Percentiles rank a stretch among this genome's conserved stretches.
Evolutionary conservation across 2,329 filamentous ascomycete genomes (phyloP).

Genomic region (Beauveria pseudobassiana): DNA sequence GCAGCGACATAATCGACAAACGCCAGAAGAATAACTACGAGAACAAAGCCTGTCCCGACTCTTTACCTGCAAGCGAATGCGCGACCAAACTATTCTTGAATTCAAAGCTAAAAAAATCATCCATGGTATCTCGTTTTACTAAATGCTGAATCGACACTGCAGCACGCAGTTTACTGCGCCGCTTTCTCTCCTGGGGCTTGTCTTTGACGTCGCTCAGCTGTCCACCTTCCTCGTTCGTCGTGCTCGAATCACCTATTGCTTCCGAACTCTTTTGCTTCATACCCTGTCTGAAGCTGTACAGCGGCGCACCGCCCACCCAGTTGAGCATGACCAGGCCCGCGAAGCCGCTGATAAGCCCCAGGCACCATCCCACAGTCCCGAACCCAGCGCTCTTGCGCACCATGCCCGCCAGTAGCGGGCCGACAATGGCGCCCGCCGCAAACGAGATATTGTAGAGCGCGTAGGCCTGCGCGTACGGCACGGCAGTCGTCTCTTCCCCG

Average conservation of each 20-base stretch:
- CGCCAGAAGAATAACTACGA: neutral
- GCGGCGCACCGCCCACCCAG: constrained; percentile 21
- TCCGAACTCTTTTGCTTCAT: neutral
- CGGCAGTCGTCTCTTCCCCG: constrained; percentile 14
- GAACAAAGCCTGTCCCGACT: no score
- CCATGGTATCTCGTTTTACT: neutral
- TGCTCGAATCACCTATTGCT: neutral
- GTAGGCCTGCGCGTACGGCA: constrained; percentile 28
- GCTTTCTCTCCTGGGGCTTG: neutral
- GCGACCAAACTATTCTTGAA: neutral
- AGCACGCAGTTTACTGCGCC: neutral
- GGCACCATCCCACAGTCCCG: constrained; percentile 25
- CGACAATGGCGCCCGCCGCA: constrained; percentile 24
- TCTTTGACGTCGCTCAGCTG: neutral
- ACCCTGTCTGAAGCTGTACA: neutral
- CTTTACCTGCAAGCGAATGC: no score
- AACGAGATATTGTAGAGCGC: constrained; percentile 30
- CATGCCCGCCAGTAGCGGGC: constrained; percentile 28
- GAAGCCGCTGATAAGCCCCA: constrained; percentile 22
- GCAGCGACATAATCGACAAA: neutral
- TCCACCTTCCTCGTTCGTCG: neutral
- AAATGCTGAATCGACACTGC: neutral
- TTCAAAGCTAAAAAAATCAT: neutral
- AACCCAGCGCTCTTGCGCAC: constrained; percentile 26
- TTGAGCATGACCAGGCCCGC: constrained; percentile 21